Conservation (phyloP, 164 flowering plant genomes). For the Santalum album region DNA sequence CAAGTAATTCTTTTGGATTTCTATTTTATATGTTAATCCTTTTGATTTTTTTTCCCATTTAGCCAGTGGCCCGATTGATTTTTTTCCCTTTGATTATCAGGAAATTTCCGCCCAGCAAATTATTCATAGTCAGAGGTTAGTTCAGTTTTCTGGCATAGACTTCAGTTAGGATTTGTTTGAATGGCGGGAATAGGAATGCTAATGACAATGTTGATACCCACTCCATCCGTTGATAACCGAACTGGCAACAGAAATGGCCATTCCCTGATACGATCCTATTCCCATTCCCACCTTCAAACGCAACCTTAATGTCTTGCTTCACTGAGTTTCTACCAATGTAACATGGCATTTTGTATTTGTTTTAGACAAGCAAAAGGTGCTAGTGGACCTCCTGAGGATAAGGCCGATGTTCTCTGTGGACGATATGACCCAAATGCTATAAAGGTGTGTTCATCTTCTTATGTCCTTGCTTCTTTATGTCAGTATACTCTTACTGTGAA, state of each 20-base stretch:
- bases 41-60: background rate
- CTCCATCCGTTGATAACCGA: too few species aligned
- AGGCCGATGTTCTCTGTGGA: slow-evolving; percentile 53
- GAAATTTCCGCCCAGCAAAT: slow-evolving; percentile 67
- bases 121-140: slow-evolving; percentile 66
- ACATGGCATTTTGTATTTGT: background rate
- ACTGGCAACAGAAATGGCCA: too few species aligned
- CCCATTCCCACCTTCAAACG: too few species aligned
- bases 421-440: slow-evolving; percentile 69
- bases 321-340: background rate
- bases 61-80: background rate
- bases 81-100: slow-evolving; percentile 23
- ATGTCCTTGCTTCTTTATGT: background rate
- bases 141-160: background rate
- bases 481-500: background rate
- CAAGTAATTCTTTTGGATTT: slow-evolving; percentile 37
- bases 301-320: background rate
- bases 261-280: too few species aligned
- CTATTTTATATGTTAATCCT: background rate
- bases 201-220: too few species aligned
- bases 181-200: too few species aligned
- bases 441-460: slow-evolving; percentile 40
- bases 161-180: too few species aligned
- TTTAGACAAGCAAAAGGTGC: slow-evolving; percentile 43
- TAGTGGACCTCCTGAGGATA: slow-evolving; percentile 29